phyloP scores from a whole-genome alignment of 208 protist genomes.

The Leishmania mexicana region DNA sequence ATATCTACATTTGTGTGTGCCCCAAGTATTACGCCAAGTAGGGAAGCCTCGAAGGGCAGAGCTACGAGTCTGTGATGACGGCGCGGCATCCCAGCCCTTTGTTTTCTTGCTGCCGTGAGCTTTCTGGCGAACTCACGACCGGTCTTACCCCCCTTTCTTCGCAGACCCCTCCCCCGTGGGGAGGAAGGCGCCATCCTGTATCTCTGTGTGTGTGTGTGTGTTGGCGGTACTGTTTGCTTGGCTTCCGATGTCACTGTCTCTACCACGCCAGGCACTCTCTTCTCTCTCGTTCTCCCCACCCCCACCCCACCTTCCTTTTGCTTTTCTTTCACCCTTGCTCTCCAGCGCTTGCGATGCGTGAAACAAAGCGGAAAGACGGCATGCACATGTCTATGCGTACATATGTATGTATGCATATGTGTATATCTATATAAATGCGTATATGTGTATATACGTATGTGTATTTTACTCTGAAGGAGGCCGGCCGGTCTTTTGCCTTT shows the following conservation, averaged over 20 bases:
- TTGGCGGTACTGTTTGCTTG: not conserved
- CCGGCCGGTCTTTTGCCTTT: not conserved
- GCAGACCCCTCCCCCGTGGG: too few relatives aligned
- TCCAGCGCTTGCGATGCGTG: not conserved
- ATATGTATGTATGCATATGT: not conserved
- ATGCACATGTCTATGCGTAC: not conserved
- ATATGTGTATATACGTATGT: not conserved
- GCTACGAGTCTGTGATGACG: not conserved
- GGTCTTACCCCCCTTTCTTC: not conserved
- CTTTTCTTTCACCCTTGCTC: not conserved
- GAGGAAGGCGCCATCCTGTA: not conserved
- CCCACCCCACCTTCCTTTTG: not conserved
- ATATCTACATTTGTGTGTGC: conserved; percentile 27
- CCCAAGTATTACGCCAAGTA: conserved; percentile 24
- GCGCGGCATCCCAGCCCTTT: not conserved
- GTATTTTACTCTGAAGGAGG: not conserved
- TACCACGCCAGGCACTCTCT: not conserved
- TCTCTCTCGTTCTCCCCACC: not conserved
- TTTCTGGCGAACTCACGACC: not conserved
- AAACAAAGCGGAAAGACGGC: not conserved
- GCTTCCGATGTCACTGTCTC: not conserved
- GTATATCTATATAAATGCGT: too few relatives aligned
- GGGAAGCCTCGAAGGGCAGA: not conserved
- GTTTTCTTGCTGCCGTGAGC: not conserved
- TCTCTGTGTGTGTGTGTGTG: conserved; percentile 2